These are phyloP conservation scores for Xeromyces bisporus DNA, from an alignment of 495 filamentous ascomycete species.

Conservation along the genomic window DNA sequence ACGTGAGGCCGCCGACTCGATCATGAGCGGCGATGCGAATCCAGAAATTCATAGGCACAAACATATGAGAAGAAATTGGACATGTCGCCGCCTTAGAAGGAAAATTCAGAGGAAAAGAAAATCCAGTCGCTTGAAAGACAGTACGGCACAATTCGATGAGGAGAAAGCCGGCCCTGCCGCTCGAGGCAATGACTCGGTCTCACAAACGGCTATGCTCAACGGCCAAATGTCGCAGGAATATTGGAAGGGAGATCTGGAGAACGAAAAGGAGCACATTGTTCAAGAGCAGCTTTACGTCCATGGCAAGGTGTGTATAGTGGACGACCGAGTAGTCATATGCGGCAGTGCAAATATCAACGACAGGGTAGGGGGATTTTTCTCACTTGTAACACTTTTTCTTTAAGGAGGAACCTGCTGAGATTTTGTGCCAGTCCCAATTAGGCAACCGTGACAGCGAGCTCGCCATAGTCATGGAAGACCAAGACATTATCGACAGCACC, in stretches of 20 bases:
- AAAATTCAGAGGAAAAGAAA: slow-evolving; percentile 52
- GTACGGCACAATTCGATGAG: background rate
- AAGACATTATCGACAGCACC: slow-evolving; percentile 44
- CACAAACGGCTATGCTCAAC: slow-evolving; percentile 64
- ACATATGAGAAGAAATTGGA: slow-evolving; percentile 21
- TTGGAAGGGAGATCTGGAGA: slow-evolving; percentile 54
- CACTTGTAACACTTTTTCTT: background rate
- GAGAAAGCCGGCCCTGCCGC: slow-evolving; percentile 20
- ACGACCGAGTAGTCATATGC: slow-evolving; percentile 68
- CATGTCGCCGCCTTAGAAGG: slow-evolving; percentile 11
- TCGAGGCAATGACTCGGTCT: slow-evolving; percentile 49
- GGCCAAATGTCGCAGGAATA: slow-evolving; percentile 47
- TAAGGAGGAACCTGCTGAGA: slow-evolving; percentile 4
- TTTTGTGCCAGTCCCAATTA: slow-evolving; percentile 46
- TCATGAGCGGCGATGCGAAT: slow-evolving; percentile 62
- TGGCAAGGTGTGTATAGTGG: slow-evolving; percentile 71
- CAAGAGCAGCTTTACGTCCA: slow-evolving; percentile 95
- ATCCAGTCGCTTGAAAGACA: slow-evolving; percentile 27
- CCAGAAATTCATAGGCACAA: slow-evolving; percentile 31
- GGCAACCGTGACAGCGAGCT: slow-evolving; percentile 85
- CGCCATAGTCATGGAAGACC: slow-evolving; percentile 84
- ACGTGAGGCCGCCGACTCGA: slow-evolving; percentile 65
- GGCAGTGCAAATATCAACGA: slow-evolving; percentile 89
- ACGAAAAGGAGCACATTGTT: slow-evolving; percentile 71
- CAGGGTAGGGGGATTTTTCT: slow-evolving; percentile 45